phyloP scores from a whole-genome alignment of 2,329 filamentous ascomycete genomes.

The Aspergillus ochraceoroseus region DNA sequence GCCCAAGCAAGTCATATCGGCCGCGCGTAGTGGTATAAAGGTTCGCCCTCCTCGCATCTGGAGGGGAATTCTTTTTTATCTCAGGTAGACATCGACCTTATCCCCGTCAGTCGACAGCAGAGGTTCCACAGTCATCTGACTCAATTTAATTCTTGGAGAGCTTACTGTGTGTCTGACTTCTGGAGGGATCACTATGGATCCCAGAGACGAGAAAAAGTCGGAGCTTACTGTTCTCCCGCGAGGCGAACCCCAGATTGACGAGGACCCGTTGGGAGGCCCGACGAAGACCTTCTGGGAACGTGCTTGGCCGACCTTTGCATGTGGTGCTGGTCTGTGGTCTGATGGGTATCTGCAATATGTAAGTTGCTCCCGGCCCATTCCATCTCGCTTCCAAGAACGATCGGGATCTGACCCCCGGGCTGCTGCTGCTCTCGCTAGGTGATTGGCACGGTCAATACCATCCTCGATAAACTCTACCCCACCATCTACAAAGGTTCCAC shows the following conservation, averaged over 20 bases:
- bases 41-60: too few relatives aligned
- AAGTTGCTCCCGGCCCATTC: constrained; percentile 22
- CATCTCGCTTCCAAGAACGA: background rate
- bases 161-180: too few relatives aligned
- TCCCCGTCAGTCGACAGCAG: too few relatives aligned
- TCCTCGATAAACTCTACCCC: constrained; percentile 65
- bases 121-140: too few relatives aligned
- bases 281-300: constrained; percentile 48
- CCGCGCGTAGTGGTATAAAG: too few relatives aligned
- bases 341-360: constrained; percentile 91
- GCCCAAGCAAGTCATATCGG: too few relatives aligned
- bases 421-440: too few relatives aligned
- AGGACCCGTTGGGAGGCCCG: constrained; percentile 3
- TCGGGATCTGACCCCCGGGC: background rate
- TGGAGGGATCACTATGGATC: background rate
- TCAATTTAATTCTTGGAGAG: too few relatives aligned
- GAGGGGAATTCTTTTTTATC: too few relatives aligned
- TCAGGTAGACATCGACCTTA: too few relatives aligned
- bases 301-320: constrained; percentile 73
- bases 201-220: constrained; percentile 3
- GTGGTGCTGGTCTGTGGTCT: constrained; percentile 82
- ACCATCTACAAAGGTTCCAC: too few relatives aligned
- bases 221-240: background rate
- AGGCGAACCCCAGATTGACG: too few relatives aligned
- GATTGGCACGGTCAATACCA: constrained; percentile 80